These are phyloP conservation scores for Cyclospora cayetanensis DNA, from an alignment of 169 alveolate species.

Conservation along the genomic window DNA sequence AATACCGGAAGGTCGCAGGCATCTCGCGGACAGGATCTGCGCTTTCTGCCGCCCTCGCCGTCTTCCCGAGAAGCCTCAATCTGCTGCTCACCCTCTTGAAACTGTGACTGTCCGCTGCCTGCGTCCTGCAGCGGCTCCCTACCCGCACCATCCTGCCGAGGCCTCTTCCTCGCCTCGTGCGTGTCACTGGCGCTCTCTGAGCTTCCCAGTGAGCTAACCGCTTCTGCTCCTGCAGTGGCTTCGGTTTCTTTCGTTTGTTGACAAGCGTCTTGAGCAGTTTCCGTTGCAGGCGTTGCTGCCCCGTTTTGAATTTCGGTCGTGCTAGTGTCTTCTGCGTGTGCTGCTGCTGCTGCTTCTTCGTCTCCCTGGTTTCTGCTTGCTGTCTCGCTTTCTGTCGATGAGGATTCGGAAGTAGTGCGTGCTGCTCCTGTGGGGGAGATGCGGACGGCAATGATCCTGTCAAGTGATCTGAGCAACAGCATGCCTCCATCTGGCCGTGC, in stretches of 20 bases:
- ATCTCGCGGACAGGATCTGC: too few species aligned
- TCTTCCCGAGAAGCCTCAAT: too few species aligned
- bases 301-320: background rate
- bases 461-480: conserved; percentile 38
- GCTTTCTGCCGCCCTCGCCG: too few species aligned
- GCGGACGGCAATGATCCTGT: conserved; percentile 3
- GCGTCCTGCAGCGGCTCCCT: too few species aligned
- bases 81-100: too few species aligned
- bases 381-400: background rate
- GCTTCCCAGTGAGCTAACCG: background rate
- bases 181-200: background rate
- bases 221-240: conserved; percentile 73
- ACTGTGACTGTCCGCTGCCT: too few species aligned
- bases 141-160: too few species aligned
- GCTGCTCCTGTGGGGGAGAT: conserved; percentile 12
- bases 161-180: background rate
- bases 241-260: background rate
- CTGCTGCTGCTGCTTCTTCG: background rate
- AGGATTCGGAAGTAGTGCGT: background rate
- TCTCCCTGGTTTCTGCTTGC: background rate
- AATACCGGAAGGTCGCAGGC: too few species aligned
- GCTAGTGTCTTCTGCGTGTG: background rate
- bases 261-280: background rate
- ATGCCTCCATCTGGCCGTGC: conserved; percentile 33
- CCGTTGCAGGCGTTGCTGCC: background rate